Evolutionary conservation across 2,329 filamentous ascomycete genomes (phyloP).

Genomic region (Verticillium tricorpus): DNA sequence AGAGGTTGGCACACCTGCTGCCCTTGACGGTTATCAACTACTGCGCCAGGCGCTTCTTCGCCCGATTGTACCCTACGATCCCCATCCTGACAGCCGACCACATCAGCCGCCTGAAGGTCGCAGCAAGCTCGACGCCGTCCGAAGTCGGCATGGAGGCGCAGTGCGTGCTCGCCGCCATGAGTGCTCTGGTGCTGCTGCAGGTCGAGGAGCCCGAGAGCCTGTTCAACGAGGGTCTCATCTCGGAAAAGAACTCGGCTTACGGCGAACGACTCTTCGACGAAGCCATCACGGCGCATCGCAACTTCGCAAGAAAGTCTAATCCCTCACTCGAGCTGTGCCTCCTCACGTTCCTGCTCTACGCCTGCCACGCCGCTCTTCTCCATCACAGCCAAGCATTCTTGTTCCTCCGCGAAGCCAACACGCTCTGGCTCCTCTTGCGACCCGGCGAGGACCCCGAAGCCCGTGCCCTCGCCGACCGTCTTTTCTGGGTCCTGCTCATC

Average conservation of each 20-base stretch:
- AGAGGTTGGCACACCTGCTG: conserved; percentile 27
- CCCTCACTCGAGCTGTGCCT: conserved; percentile 34
- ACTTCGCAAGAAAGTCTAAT: conserved; percentile 25
- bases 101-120: conserved; percentile 22
- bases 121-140: conserved; percentile 11
- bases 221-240: conserved; percentile 25
- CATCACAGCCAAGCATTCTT: conserved; percentile 39
- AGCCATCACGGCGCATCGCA: conserved; percentile 27
- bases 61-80: conserved; percentile 34
- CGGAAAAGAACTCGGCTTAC: conserved; percentile 30
- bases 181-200: conserved; percentile 35
- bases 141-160: conserved; percentile 27
- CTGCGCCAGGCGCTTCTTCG: conserved; percentile 34
- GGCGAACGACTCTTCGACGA: conserved; percentile 33
- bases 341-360: conserved; percentile 38
- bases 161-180: conserved; percentile 32
- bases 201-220: conserved; percentile 29
- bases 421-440: conserved; percentile 29
- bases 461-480: conserved; percentile 23
- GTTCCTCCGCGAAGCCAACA: conserved; percentile 38
- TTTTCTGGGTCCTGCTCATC: conserved; percentile 40
- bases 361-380: conserved; percentile 35
- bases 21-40: conserved; percentile 28
- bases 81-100: conserved; percentile 35
- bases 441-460: conserved; percentile 19